A percentile compares a stretch with the other conserved stretches of the same genome.
Evolutionary conservation across 495 filamentous ascomycete species (phyloP).

Genomic region (Articulospora tetracladia): DNA sequence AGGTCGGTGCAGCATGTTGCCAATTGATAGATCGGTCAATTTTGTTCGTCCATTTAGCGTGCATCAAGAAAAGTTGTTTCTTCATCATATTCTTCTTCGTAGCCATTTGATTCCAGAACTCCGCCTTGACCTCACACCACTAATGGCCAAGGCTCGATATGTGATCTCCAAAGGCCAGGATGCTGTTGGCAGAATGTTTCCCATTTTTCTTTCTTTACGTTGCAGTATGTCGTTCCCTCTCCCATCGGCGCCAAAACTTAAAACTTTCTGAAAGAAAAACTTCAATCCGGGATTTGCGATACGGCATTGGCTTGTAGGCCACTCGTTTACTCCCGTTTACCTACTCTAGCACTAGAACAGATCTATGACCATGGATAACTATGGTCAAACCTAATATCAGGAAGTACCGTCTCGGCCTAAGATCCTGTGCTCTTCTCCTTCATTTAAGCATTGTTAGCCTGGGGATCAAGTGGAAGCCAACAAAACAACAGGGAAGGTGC

Average conservation of each 20-base stretch:
- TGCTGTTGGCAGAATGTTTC: too few species aligned
- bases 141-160: not conserved
- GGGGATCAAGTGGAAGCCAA: not conserved
- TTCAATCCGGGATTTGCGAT: too few species aligned
- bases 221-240: conserved; percentile 6
- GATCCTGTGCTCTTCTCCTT: not conserved
- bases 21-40: not conserved
- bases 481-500: conserved; percentile 31
- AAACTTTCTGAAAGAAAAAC: too few species aligned
- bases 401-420: not conserved
- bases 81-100: not conserved
- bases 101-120: not conserved
- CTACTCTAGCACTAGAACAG: too few species aligned
- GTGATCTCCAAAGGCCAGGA: too few species aligned
- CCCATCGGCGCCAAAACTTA: not conserved
- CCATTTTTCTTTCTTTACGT: not conserved
- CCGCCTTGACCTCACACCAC: not conserved
- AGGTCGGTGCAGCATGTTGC: not conserved
- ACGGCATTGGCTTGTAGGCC: too few species aligned
- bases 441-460: not conserved
- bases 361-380: too few species aligned
- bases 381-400: conserved; percentile 3
- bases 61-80: conserved; percentile 5
- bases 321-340: too few species aligned
- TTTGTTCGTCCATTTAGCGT: conserved; percentile 14